Evolutionary conservation across 768 basidiomycete species (phyloP).

Genomic region (Auricularia cornea): DNA sequence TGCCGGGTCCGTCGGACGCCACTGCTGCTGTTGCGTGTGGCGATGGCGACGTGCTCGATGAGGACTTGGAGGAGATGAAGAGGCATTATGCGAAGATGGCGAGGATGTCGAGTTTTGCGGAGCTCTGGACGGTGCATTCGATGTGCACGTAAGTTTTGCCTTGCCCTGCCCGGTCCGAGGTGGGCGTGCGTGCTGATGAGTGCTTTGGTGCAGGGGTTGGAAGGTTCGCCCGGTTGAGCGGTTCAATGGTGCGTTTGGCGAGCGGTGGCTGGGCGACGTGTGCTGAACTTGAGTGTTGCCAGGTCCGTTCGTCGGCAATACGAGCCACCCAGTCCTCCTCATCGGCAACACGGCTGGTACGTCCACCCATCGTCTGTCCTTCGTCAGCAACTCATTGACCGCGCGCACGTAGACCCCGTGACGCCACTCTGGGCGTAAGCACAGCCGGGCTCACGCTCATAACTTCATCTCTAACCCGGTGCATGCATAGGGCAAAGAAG

Average conservation of each 20-base stretch:
- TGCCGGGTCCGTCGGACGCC: not conserved
- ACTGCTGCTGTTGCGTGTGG: constrained; percentile 11
- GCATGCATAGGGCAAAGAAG: constrained; percentile 3
- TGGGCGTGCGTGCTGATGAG: not conserved
- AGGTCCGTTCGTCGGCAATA: constrained; percentile 31
- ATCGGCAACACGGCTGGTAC: constrained; percentile 31
- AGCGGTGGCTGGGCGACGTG: not conserved
- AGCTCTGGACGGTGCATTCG: constrained; percentile 8
- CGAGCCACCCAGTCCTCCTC: constrained; percentile 32
- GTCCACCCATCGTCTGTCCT: not conserved
- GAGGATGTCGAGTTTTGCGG: constrained; percentile 12
- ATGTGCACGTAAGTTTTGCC: constrained; percentile 1
- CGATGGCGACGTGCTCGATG: constrained; percentile 8
- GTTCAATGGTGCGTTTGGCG: constrained; percentile 8
- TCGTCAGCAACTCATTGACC: not conserved
- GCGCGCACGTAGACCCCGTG: not conserved
- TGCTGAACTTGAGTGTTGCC: too few relatives aligned
- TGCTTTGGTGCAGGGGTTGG: constrained; percentile 1
- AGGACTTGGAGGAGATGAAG: constrained; percentile 6
- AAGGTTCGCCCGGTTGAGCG: not conserved
- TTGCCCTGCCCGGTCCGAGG: not conserved
- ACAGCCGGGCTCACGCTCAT: not conserved
- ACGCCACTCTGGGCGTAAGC: not conserved
- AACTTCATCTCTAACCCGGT: not conserved
- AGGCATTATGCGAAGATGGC: constrained; percentile 4